These are phyloP conservation scores for Pochonia chlamydosporia DNA, from an alignment of 2,329 filamentous ascomycete species.

Conservation along the genomic window DNA sequence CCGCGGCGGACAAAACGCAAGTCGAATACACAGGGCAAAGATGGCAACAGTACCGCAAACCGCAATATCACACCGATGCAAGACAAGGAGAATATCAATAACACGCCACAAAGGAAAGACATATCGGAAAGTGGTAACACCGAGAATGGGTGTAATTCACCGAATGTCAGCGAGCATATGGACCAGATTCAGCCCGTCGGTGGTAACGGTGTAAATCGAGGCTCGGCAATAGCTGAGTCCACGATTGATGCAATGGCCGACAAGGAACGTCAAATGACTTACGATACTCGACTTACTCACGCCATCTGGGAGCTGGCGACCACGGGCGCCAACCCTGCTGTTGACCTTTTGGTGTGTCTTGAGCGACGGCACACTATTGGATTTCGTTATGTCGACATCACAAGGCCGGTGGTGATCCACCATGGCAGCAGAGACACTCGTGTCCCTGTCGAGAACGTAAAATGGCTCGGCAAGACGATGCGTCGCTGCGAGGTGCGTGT, in stretches of 20 bases:
- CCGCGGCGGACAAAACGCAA: constrained; percentile 57
- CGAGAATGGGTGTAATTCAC: constrained; percentile 15
- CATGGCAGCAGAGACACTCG: constrained; percentile 87
- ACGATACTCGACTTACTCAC: constrained; percentile 82
- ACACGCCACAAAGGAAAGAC: constrained; percentile 19
- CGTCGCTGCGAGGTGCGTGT: constrained; percentile 85
- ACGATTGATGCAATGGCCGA: constrained; percentile 59
- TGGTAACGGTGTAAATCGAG: constrained; percentile 14
- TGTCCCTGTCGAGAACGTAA: constrained; percentile 90
- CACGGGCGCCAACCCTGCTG: constrained; percentile 84
- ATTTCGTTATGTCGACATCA: constrained; percentile 96
- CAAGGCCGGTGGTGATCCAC: constrained; percentile 83
- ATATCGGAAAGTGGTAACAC: constrained; percentile 14
- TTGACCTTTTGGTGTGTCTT: constrained; percentile 86
- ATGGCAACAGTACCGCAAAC: constrained; percentile 28
- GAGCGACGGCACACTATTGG: constrained; percentile 88
- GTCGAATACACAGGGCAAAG: constrained; percentile 31
- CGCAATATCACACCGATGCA: constrained; percentile 30
- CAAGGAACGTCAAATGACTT: constrained; percentile 66
- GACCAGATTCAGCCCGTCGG: constrained; percentile 35
- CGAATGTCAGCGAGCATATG: constrained; percentile 40
- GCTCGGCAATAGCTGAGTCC: constrained; percentile 38
- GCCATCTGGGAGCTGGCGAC: constrained; percentile 94
- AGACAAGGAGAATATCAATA: constrained; percentile 46
- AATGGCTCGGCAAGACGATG: constrained; percentile 94